Evolutionary conservation across 805 yeast genomes (phyloP), one percentile per base, ranked within the genome.

Genomic region (Candida hungchunana): DNA sequence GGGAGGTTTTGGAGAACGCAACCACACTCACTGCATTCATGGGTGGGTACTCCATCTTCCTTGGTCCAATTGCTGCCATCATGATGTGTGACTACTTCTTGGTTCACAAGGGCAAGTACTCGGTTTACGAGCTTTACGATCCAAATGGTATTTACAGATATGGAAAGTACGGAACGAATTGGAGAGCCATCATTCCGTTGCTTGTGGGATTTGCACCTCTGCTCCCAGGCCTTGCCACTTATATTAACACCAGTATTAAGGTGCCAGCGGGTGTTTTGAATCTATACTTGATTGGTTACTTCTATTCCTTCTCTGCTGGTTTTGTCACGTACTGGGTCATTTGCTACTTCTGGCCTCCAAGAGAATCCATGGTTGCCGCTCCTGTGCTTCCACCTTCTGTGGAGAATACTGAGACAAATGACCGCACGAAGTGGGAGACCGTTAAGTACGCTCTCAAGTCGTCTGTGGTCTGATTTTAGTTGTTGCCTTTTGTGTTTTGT

Each of bases 21-120:
- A 35, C 39, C n/a, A 37, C 42, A 9, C 21, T 41, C 24, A 41
- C 42, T 5, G 42, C 42, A 2, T 41, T 41, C 34, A 41, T 41
- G 45, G 45, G 45, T 34, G 45, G 45, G 18, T 41, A 41, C 21
- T 22, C 45, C 31, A 41, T 41, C 28, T 41, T 41, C 42, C 29
- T 41, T 3, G 45, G 42, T 19, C 45, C 45, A 32, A 41, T 41
- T 16, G 45, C 45, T 18, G 45, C 45, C 12, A 18, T 41, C 10
- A 15, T 41, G 42, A 37, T 41, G 20, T 41, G 45, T 35, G 45
- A 41, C 27, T 41, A 33, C 40, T 41, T 33, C 37, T 6, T 37
- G n/a, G 33, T 41, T 15, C 42, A 41, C 18, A 41, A 41, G 37
- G 31, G 27, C 12, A 41, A 34, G 36, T 37, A 37, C 26, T 28